phyloP scores from a whole-genome alignment of 345 rosid species.

The Crucihimalaya himalaica region DNA sequence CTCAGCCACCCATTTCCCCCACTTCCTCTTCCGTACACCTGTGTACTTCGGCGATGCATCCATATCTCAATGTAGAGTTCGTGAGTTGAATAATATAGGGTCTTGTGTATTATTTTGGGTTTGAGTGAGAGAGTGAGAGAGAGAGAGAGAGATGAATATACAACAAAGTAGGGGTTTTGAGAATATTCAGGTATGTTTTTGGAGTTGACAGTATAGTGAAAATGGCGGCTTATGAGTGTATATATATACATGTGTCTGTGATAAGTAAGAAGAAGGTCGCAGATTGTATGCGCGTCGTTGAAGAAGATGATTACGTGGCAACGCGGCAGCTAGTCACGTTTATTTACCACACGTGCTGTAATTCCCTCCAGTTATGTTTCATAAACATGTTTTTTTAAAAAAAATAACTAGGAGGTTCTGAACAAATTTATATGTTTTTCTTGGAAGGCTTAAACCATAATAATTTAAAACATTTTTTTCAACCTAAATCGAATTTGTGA shows the following conservation, averaged over 20 bases:
- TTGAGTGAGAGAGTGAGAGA: neutral
- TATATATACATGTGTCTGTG: slow-evolving; percentile 31
- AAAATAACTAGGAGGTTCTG: too few relatives aligned
- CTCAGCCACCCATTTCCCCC: slow-evolving; percentile 98
- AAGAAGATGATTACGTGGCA: slow-evolving; percentile 33
- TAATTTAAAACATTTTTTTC: too few relatives aligned
- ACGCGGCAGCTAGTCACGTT: slow-evolving; percentile 30
- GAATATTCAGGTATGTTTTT: neutral
- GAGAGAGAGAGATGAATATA: neutral
- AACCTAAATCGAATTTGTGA: too few relatives aligned
- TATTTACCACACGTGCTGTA: slow-evolving; percentile 31
- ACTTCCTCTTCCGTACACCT: slow-evolving; percentile 85
- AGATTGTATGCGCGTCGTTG: slow-evolving; percentile 36
- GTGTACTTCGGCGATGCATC: slow-evolving; percentile 57
- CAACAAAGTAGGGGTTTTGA: neutral
- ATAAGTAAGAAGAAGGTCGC: slow-evolving; percentile 31
- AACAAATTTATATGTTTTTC: too few relatives aligned
- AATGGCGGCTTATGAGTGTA: slow-evolving; percentile 32
- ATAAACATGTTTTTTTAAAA: neutral
- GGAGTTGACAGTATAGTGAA: slow-evolving; percentile 31
- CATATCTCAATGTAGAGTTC: slow-evolving; percentile 13
- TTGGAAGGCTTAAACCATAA: too few relatives aligned
- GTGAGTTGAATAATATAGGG: slow-evolving; percentile 1
- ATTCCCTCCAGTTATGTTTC: slow-evolving; percentile 1
- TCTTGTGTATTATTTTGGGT: neutral